Evolutionary conservation across 352 stramenopile genomes (phyloP).

Genomic region (Globisporangium splendens): DNA sequence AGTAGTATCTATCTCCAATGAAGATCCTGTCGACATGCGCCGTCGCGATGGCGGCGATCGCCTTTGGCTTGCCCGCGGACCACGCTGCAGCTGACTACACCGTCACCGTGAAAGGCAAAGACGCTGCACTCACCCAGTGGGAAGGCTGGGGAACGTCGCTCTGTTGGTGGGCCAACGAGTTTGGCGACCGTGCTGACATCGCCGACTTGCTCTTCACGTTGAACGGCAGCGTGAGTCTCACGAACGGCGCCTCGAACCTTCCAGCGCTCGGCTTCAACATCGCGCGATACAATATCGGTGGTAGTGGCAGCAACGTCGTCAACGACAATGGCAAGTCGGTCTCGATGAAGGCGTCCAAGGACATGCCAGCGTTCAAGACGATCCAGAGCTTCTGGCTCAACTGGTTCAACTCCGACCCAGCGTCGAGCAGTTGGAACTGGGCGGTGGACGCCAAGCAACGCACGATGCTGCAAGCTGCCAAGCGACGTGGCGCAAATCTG

Average conservation of each 20-base stretch:
- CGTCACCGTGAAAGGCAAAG: conserved; percentile 20
- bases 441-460: conserved; percentile 37
- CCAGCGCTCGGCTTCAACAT: conserved; percentile 53
- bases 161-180: conserved; percentile 62
- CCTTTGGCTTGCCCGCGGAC: not conserved
- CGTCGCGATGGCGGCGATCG: not conserved
- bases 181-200: conserved; percentile 48
- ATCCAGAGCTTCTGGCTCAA: conserved; percentile 63
- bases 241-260: conserved; percentile 17
- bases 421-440: conserved; percentile 51
- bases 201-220: conserved; percentile 52
- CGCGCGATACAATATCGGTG: conserved; percentile 61
- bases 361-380: conserved; percentile 50
- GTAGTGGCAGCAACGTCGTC: conserved; percentile 36
- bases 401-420: conserved; percentile 36
- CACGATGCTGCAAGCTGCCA: conserved; percentile 34
- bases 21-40: not conserved
- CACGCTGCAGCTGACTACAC: conserved; percentile 20
- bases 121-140: conserved; percentile 23
- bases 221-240: conserved; percentile 31
- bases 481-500: conserved; percentile 31
- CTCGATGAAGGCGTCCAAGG: conserved; percentile 38
- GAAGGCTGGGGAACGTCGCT: conserved; percentile 63
- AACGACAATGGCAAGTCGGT: conserved; percentile 33
- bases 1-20: not conserved